phyloP scores from a whole-genome alignment of 2,329 filamentous ascomycete species.

The Fusarium keratoplasticum region DNA sequence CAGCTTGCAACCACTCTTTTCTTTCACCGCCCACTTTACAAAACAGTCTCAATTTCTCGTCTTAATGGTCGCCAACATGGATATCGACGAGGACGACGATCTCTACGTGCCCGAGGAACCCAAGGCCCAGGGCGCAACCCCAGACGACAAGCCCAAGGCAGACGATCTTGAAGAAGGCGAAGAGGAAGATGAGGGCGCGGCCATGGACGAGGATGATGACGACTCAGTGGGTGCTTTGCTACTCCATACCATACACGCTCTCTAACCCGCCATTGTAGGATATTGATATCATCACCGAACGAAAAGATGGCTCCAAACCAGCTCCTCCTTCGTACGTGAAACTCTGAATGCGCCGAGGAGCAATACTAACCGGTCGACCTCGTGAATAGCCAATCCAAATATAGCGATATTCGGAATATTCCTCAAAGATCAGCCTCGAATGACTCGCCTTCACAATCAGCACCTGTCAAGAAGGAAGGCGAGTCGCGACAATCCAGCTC shows the following conservation, averaged over 20 bases:
- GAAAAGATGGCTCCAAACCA: slow-evolving; percentile 72
- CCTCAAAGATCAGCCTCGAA: slow-evolving; percentile 68
- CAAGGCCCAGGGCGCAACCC: slow-evolving; percentile 48
- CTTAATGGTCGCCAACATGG: slow-evolving; percentile 59
- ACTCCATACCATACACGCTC: not conserved
- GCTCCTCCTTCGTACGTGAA: slow-evolving; percentile 67
- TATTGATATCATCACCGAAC: slow-evolving; percentile 76
- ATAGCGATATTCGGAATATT: slow-evolving; percentile 75
- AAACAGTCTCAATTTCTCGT: not conserved
- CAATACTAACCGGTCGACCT: slow-evolving; percentile 13
- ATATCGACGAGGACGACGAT: slow-evolving; percentile 76
- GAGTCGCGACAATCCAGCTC: slow-evolving; percentile 47
- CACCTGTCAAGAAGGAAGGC: slow-evolving; percentile 60
- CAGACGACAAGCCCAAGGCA: slow-evolving; percentile 50
- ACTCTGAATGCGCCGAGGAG: not conserved
- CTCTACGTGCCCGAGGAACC: slow-evolving; percentile 73
- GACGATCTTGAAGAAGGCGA: slow-evolving; percentile 74
- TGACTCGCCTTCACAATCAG: slow-evolving; percentile 60
- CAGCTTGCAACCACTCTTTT: not conserved
- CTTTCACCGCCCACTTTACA: not conserved
- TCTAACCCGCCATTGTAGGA: slow-evolving; percentile 57
- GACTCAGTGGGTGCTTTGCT: slow-evolving; percentile 49
- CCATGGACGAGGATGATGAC: slow-evolving; percentile 70
- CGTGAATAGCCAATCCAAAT: slow-evolving; percentile 65
- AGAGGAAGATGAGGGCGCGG: slow-evolving; percentile 71